Conservation (phyloP, 331 rosid genomes). For the Dryas integrifolia region DNA sequence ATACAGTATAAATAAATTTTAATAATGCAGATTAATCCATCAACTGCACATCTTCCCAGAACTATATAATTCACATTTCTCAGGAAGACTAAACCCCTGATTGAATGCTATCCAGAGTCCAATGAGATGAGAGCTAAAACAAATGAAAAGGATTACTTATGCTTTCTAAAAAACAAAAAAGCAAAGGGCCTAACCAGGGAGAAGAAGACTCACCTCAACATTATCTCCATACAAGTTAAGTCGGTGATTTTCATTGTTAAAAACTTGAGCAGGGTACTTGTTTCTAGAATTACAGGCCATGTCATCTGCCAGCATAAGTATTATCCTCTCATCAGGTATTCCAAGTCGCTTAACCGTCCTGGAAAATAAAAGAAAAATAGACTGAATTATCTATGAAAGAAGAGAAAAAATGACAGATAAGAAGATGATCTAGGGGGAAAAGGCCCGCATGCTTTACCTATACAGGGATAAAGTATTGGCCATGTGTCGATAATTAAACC, state of each 20-base stretch:
- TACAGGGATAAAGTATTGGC: constrained; percentile 91
- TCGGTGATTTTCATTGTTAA: constrained; percentile 89
- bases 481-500: constrained; percentile 98
- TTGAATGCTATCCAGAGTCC: no score
- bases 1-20: no score
- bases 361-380: constrained; percentile 30
- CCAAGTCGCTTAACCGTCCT: constrained; percentile 96
- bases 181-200: background rate
- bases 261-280: constrained; percentile 92
- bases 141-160: no score
- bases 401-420: background rate
- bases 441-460: constrained; percentile 40
- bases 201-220: constrained; percentile 67
- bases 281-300: constrained; percentile 96
- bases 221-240: constrained; percentile 94
- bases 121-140: no score
- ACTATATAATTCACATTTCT: no score
- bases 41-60: no score
- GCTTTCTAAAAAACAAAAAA: background rate
- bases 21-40: no score
- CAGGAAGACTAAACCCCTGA: no score
- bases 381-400: constrained; percentile 12
- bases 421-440: constrained; percentile 7
- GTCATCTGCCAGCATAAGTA: constrained; percentile 98
- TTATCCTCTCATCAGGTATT: constrained; percentile 97